Evolutionary conservation across 2,329 filamentous ascomycete species (phyloP).

Genomic region (Pseudonectria foliicola): DNA sequence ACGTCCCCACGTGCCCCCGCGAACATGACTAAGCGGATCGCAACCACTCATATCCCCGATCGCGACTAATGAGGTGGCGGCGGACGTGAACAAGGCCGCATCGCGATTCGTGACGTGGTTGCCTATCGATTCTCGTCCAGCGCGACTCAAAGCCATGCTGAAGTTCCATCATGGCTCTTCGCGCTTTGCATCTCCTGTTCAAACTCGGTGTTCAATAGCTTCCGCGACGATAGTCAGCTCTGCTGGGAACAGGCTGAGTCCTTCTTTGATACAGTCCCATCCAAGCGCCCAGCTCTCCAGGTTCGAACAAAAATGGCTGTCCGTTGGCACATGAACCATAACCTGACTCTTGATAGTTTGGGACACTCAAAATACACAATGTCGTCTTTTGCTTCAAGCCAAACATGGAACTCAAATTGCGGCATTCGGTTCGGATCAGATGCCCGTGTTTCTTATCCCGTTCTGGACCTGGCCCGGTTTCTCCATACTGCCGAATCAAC

Average conservation of each 20-base stretch:
- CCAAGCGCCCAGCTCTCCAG: conserved; percentile 9
- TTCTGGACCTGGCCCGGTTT: conserved; percentile 20
- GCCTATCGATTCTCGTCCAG: conserved; percentile 19
- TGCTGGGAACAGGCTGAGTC: conserved; percentile 25
- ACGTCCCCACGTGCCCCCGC: conserved; percentile 28
- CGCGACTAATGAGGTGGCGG: neutral
- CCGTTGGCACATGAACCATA: conserved; percentile 3
- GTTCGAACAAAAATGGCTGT: conserved; percentile 11
- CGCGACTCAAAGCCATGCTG: conserved; percentile 13
- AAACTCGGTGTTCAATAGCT: conserved; percentile 14
- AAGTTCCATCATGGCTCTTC: conserved; percentile 17
- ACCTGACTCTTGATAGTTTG: conserved; percentile 4
- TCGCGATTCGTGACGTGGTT: conserved; percentile 22
- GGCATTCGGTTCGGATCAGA: conserved; percentile 26
- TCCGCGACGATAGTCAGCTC: conserved; percentile 9
- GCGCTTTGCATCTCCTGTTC: conserved; percentile 10
- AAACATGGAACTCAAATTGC: conserved; percentile 23
- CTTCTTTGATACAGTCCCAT: conserved; percentile 9
- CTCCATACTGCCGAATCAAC: conserved; percentile 10
- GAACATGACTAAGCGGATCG: conserved; percentile 29
- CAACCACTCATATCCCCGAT: conserved; percentile 1
- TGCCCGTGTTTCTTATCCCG: conserved; percentile 17
- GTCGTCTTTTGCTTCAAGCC: conserved; percentile 10
- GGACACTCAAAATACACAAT: conserved; percentile 11
- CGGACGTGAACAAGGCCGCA: conserved; percentile 1